Evolutionary conservation across 2,329 filamentous ascomycete species (phyloP).

Genomic region (Penicillium decumbens): DNA sequence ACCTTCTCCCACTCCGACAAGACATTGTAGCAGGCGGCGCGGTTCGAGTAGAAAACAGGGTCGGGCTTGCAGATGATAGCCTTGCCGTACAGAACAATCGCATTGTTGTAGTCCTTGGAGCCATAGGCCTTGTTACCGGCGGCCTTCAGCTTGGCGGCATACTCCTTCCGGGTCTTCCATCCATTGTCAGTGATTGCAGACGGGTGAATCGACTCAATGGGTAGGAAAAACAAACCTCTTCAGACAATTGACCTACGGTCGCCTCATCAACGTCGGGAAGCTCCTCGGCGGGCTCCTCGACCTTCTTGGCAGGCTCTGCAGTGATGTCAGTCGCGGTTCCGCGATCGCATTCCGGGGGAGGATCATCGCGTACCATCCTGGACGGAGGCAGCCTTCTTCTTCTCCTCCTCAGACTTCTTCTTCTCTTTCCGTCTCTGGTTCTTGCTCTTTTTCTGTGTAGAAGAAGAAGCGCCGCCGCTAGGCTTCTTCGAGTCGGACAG

Average conservation of each 20-base stretch:
- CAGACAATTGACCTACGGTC: slow-evolving; percentile 45
- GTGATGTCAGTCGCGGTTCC: slow-evolving; percentile 15
- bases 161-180: slow-evolving; percentile 70
- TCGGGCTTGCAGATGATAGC: slow-evolving; percentile 96
- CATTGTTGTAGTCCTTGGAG: slow-evolving; percentile 85
- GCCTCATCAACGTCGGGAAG: slow-evolving; percentile 60
- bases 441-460: slow-evolving; percentile 66
- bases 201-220: neutral
- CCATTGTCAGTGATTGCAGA: slow-evolving; percentile 10
- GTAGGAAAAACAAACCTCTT: slow-evolving; percentile 38
- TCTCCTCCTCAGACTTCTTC: slow-evolving; percentile 50
- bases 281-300: slow-evolving; percentile 57
- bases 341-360: slow-evolving; percentile 1
- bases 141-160: slow-evolving; percentile 86
- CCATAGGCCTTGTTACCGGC: slow-evolving; percentile 96
- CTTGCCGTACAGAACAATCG: slow-evolving; percentile 92
- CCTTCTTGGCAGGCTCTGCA: slow-evolving; percentile 37
- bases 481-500: slow-evolving; percentile 55
- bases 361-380: slow-evolving; percentile 31
- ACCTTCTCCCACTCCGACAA: slow-evolving; percentile 92
- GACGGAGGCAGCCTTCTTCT: slow-evolving; percentile 48
- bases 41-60: slow-evolving; percentile 97
- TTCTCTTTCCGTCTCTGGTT: slow-evolving; percentile 80
- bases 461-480: slow-evolving; percentile 26
- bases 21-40: slow-evolving; percentile 94